These are phyloP conservation scores for Galerina sulciceps DNA, from an alignment of 768 basidiomycete species.

Conservation along the genomic window DNA sequence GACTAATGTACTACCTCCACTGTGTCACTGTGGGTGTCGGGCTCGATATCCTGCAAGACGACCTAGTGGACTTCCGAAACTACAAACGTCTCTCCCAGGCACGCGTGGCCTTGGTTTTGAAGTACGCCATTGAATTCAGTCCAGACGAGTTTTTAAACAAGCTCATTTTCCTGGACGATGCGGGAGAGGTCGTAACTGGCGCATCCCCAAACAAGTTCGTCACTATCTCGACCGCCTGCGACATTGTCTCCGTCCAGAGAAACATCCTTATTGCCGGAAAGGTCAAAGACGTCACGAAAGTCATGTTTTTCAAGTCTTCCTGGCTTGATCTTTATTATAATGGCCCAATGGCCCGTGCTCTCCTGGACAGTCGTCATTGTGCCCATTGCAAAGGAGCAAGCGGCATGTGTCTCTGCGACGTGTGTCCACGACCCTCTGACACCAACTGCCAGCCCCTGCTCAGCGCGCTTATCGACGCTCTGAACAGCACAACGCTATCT, in stretches of 20 bases:
- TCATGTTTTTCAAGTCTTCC: constrained; percentile 22
- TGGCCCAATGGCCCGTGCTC: constrained; percentile 14
- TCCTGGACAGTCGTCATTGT: constrained; percentile 19
- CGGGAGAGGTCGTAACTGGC: constrained; percentile 9
- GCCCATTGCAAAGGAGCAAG: constrained; percentile 18
- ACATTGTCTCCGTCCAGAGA: constrained; percentile 17
- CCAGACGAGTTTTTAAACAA: constrained; percentile 21
- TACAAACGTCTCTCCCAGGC: constrained; percentile 12
- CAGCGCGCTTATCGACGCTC: constrained; percentile 12
- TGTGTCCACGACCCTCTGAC: constrained; percentile 7
- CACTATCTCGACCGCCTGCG: constrained; percentile 17
- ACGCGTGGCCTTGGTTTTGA: constrained; percentile 19
- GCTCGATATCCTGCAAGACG: constrained; percentile 22
- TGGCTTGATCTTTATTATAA: constrained; percentile 21
- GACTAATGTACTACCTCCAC: constrained; percentile 25
- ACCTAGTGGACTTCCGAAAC: constrained; percentile 17
- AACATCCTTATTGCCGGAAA: constrained; percentile 20
- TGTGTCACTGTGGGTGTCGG: constrained; percentile 22
- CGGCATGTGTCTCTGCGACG: constrained; percentile 15
- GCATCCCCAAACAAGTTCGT: constrained; percentile 15
- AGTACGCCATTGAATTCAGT: constrained; percentile 17
- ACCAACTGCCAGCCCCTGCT: constrained; percentile 20
- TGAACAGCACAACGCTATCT: constrained; percentile 4
- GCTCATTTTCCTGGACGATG: constrained; percentile 20
- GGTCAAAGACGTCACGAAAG: constrained; percentile 20